These are phyloP conservation scores for Chlamydomonas sp. DNA, from an alignment of 139 green algal genomes.

Conservation along the genomic window DNA sequence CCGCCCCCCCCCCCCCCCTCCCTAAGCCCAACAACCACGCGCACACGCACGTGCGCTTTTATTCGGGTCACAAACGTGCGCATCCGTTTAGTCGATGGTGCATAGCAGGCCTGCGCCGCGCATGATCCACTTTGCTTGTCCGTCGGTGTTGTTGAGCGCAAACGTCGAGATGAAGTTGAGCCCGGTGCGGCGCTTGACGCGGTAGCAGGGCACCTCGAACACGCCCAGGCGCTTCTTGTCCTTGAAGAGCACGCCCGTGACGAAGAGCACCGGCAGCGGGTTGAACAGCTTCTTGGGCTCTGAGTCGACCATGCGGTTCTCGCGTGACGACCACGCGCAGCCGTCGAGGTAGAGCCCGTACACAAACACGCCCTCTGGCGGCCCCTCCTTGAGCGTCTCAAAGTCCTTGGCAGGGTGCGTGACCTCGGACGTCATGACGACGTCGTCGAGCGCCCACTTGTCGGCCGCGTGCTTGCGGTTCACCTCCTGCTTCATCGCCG, in stretches of 20 bases:
- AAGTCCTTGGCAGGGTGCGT: constrained; percentile 78
- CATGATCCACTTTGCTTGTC: constrained; percentile 77
- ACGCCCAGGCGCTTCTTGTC: constrained; percentile 64
- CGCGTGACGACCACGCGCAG: constrained; percentile 75
- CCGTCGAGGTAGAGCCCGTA: constrained; percentile 91
- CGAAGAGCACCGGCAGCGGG: constrained; percentile 78
- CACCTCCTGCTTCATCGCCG: constrained; percentile 89
- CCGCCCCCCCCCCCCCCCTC: no score
- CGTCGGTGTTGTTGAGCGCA: constrained; percentile 71
- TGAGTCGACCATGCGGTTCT: constrained; percentile 76
- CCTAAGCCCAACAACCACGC: no score
- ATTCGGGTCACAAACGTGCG: no score
- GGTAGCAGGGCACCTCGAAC: constrained; percentile 77
- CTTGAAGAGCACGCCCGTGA: constrained; percentile 75
- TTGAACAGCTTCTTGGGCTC: constrained; percentile 90
- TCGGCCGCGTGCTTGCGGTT: constrained; percentile 78
- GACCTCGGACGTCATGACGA: constrained; percentile 83
- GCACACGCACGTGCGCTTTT: no score
- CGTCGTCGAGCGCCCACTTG: constrained; percentile 91
- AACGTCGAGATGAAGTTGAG: constrained; percentile 88
- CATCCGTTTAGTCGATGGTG: constrained; percentile 60
- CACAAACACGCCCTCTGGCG: constrained; percentile 84
- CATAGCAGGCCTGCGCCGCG: constrained; percentile 78
- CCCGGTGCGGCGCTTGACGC: constrained; percentile 71
- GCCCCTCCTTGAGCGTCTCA: constrained; percentile 70